Evolutionary conservation across 2,329 filamentous ascomycete genomes (phyloP).

Genomic region (Fusarium beomiforme): DNA sequence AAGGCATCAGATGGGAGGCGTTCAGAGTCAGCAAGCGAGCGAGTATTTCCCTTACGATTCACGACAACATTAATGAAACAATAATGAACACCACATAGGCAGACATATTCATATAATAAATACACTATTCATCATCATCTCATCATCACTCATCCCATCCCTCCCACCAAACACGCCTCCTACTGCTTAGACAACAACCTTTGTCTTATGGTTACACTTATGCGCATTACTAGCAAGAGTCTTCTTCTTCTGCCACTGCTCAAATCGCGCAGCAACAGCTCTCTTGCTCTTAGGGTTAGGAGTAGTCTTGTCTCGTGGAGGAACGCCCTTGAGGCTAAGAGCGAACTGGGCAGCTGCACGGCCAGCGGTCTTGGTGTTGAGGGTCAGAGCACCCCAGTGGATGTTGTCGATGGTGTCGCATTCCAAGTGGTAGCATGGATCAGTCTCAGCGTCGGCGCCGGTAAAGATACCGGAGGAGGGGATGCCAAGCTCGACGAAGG

Average conservation of each 20-base stretch:
- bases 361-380: constrained; percentile 59
- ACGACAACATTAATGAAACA: not conserved
- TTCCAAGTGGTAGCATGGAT: constrained; percentile 52
- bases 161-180: not conserved
- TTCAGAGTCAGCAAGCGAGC: not conserved
- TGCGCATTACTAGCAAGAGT: constrained; percentile 43
- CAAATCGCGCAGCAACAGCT: constrained; percentile 41
- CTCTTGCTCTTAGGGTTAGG: constrained; percentile 41
- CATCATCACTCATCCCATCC: not conserved
- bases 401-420: constrained; percentile 55
- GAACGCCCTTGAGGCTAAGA: constrained; percentile 49
- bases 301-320: constrained; percentile 45
- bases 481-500: constrained; percentile 53
- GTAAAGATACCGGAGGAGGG: constrained; percentile 54
- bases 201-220: constrained; percentile 42
- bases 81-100: not conserved
- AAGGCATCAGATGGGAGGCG: not conserved
- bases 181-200: constrained; percentile 31
- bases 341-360: constrained; percentile 57
- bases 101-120: not conserved
- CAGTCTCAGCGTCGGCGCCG: constrained; percentile 48
- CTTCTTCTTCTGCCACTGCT: constrained; percentile 38
- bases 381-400: constrained; percentile 52
- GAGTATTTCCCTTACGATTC: not conserved
- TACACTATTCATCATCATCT: constrained; percentile 14